Conservation (phyloP, 2,329 filamentous ascomycete genomes). For the Talaromyces sp. region DNA sequence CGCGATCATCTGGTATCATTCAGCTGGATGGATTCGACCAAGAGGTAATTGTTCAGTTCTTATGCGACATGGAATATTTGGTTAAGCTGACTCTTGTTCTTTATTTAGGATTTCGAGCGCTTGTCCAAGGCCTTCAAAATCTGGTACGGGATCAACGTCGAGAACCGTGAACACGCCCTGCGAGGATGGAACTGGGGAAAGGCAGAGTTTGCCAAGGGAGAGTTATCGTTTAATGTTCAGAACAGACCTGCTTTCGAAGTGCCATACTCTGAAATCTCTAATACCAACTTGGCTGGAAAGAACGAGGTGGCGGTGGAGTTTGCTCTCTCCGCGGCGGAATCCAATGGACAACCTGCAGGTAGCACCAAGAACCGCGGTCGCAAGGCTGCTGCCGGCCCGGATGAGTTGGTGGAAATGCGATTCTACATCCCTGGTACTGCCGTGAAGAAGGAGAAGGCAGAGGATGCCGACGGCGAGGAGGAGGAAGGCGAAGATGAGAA, state of each 20-base stretch:
- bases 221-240: constrained; percentile 94
- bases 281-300: constrained; percentile 95
- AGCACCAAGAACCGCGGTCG: constrained; percentile 73
- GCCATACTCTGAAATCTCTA: constrained; percentile 94
- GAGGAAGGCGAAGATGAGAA: constrained; percentile 70
- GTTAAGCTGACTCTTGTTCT: constrained; percentile 12
- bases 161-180: constrained; percentile 90
- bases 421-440: constrained; percentile 96
- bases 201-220: constrained; percentile 91
- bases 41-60: constrained; percentile 56
- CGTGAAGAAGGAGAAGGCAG: constrained; percentile 69
- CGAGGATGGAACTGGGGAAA: constrained; percentile 99
- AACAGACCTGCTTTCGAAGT: constrained; percentile 96
- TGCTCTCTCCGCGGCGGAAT: constrained; percentile 71
- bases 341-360: constrained; percentile 72
- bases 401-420: constrained; percentile 97
- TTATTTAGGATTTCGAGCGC: constrained; percentile 76
- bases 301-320: constrained; percentile 98
- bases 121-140: constrained; percentile 93
- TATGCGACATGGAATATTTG: constrained; percentile 1
- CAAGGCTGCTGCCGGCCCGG: constrained; percentile 84
- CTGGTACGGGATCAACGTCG: constrained; percentile 93
- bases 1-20: constrained; percentile 80
- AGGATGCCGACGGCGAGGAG: constrained; percentile 67
- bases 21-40: constrained; percentile 95